phyloP scores from a whole-genome alignment of 345 rosid species.

The Lepidium aucheri region DNA sequence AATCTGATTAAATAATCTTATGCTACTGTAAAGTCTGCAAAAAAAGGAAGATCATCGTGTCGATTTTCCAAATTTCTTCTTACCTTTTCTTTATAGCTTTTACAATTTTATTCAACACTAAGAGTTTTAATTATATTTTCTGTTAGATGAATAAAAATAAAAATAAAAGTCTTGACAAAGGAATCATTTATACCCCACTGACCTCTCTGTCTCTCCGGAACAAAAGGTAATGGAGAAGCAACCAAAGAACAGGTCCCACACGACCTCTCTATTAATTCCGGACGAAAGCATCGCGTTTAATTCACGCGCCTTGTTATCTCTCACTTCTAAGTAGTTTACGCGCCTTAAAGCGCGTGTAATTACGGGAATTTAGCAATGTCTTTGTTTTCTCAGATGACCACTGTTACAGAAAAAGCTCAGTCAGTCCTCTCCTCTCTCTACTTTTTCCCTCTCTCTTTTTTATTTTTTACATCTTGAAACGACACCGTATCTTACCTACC shows the following conservation, averaged over 20 bases:
- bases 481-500: conserved; percentile 26
- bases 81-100: conserved; percentile 10
- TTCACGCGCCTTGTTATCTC: not conserved
- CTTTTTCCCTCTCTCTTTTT: not conserved
- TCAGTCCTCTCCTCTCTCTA: conserved; percentile 12
- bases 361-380: not conserved
- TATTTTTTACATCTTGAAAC: conserved; percentile 12
- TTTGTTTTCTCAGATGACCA: conserved; percentile 29
- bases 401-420: conserved; percentile 31
- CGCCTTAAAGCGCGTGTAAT: conserved; percentile 9
- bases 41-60: conserved; percentile 17
- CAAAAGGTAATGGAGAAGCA: conserved; percentile 32
- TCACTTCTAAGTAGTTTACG: not conserved
- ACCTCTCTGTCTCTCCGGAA: conserved; percentile 30
- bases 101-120: not conserved
- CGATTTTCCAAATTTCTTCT: not conserved
- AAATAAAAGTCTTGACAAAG: not conserved
- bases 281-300: not conserved
- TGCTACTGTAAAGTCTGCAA: conserved; percentile 22
- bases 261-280: not conserved
- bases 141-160: not conserved
- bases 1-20: not conserved
- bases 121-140: not conserved
- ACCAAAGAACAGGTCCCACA: conserved; percentile 40
- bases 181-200: conserved; percentile 33